These are phyloP conservation scores for Trypanosomatidae sp. DNA, from an alignment of 208 protist genomes.

Conservation along the genomic window DNA sequence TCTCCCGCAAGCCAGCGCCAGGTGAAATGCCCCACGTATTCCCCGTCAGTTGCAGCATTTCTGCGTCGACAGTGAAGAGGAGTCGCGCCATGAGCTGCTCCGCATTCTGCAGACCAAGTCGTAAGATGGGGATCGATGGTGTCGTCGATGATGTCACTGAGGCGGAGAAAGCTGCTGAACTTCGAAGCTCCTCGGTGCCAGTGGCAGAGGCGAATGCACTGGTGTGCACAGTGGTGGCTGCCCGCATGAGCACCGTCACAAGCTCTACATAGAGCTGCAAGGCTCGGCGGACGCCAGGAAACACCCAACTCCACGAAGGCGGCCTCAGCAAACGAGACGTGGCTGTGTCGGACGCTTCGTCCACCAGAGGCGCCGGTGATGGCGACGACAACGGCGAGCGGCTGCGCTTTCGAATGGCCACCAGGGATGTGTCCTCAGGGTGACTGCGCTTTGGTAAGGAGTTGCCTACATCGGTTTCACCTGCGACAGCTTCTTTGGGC, in stretches of 20 bases:
- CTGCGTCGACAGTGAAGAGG: conserved; percentile 25
- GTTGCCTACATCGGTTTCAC: no score
- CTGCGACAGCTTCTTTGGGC: not conserved
- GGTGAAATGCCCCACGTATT: conserved; percentile 18
- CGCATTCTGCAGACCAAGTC: conserved; percentile 18
- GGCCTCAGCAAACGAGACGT: not conserved
- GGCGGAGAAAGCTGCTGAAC: not conserved
- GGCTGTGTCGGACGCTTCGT: not conserved
- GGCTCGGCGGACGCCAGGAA: conserved; percentile 21
- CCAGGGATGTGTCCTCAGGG: not conserved
- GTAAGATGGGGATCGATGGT: conserved; percentile 13
- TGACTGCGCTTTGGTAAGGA: no score
- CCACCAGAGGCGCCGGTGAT: not conserved
- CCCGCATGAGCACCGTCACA: conserved; percentile 20
- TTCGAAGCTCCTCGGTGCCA: not conserved
- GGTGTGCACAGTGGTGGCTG: conserved; percentile 11
- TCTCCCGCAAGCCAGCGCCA: not conserved
- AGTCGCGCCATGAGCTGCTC: conserved; percentile 25
- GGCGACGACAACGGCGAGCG: not conserved
- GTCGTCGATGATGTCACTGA: not conserved
- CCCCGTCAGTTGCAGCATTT: conserved; percentile 27
- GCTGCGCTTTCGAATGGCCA: not conserved
- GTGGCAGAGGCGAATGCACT: not conserved
- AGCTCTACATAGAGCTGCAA: conserved; percentile 32
- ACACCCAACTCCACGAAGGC: conserved; percentile 24